Conservation (phyloP, 1,284 basidiomycete species). For the Dichomitus squalens region DNA sequence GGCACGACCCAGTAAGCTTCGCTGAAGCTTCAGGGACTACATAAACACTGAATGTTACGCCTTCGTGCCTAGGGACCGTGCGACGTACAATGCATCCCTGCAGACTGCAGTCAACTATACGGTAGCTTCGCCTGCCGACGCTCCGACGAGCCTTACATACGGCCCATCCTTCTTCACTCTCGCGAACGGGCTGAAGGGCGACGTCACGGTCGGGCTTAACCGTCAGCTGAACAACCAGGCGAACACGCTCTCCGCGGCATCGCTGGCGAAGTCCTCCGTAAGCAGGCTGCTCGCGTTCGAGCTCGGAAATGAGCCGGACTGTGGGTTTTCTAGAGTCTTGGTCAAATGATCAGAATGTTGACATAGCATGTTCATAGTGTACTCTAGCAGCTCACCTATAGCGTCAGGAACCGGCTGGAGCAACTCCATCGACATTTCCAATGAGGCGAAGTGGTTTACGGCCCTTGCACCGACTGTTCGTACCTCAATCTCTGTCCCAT, state of each 20-base stretch:
- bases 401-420: slow-evolving; percentile 35
- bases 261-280: slow-evolving; percentile 37
- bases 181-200: slow-evolving; percentile 36
- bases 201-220: slow-evolving; percentile 45
- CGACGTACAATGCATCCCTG: slow-evolving; percentile 40
- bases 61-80: slow-evolving; percentile 38
- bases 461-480: slow-evolving; percentile 37
- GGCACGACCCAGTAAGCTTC: slow-evolving; percentile 45
- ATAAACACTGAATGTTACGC: background rate
- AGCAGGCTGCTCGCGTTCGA: slow-evolving; percentile 42
- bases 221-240: slow-evolving; percentile 42
- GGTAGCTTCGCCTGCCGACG: slow-evolving; percentile 41
- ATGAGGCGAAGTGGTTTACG: slow-evolving; percentile 41
- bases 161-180: slow-evolving; percentile 44
- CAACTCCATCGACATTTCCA: slow-evolving; percentile 37
- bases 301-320: slow-evolving; percentile 48
- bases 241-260: slow-evolving; percentile 40
- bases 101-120: slow-evolving; percentile 41
- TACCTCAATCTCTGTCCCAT: background rate
- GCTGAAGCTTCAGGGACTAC: background rate
- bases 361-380: slow-evolving; percentile 23
- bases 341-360: background rate
- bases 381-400: slow-evolving; percentile 35
- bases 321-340: slow-evolving; percentile 27
- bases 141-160: slow-evolving; percentile 41